Evolutionary conservation across 2,329 filamentous ascomycete species (phyloP).

Genomic region (Aschersonia sp.): DNA sequence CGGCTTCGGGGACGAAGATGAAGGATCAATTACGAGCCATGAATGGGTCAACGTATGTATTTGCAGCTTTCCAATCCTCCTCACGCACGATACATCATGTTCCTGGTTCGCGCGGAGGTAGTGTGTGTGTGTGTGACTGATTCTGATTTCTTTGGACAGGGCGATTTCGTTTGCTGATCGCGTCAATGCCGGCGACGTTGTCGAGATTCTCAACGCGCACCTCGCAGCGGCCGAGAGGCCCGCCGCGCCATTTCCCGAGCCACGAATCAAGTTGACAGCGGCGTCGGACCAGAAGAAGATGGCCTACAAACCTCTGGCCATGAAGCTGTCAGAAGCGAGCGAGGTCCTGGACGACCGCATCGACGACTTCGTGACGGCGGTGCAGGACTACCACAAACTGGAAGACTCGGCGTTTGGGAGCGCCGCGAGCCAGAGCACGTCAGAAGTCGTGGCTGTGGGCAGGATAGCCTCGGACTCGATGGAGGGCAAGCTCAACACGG

Average conservation of each 20-base stretch:
- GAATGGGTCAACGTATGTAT: conserved; percentile 14
- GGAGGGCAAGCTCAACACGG: conserved; percentile 76
- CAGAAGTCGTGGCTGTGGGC: conserved; percentile 78
- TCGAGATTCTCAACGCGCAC: conserved; percentile 73
- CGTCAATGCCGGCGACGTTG: conserved; percentile 61
- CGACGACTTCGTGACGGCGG: conserved; percentile 66
- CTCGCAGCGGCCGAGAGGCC: conserved; percentile 53
- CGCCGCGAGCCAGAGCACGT: conserved; percentile 70
- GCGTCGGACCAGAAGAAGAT: conserved; percentile 86
- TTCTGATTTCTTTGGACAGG: conserved; percentile 6
- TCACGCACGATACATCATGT: too few relatives aligned
- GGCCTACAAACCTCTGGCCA: conserved; percentile 79
- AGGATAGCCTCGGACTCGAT: conserved; percentile 76
- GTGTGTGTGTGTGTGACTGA: not conserved
- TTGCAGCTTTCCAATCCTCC: not conserved
- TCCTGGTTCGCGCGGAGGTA: too few relatives aligned
- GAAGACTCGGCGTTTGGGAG: conserved; percentile 77
- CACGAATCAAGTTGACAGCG: conserved; percentile 72
- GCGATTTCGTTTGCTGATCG: conserved; percentile 52
- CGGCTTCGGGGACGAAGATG: conserved; percentile 17
- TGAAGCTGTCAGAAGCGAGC: conserved; percentile 86
- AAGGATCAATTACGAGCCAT: conserved; percentile 17
- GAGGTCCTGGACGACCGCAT: conserved; percentile 92
- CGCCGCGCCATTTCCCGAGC: conserved; percentile 55
- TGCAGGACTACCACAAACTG: conserved; percentile 60